Percentiles rank a stretch among this genome's conserved stretches.
These are phyloP conservation scores for Malassezia slooffiae DNA, from an alignment of 1,284 basidiomycete genomes.

Conservation along the genomic window DNA sequence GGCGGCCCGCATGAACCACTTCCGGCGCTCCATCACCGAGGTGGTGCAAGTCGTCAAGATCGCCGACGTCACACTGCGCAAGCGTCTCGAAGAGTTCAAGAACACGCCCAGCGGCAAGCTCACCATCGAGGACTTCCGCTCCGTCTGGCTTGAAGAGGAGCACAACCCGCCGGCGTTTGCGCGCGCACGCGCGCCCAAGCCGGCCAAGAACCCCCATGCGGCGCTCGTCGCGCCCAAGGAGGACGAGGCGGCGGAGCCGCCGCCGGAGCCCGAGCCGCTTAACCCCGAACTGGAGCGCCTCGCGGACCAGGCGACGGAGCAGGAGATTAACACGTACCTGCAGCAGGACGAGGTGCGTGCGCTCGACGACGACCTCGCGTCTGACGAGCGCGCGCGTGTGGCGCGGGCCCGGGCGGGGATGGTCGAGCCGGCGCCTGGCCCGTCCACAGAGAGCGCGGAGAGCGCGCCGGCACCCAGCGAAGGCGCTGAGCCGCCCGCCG, in stretches of 20 bases:
- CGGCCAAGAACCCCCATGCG: conserved; percentile 49
- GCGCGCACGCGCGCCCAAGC: conserved; percentile 63
- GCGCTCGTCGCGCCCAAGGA: conserved; percentile 2
- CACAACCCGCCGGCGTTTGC: conserved; percentile 68
- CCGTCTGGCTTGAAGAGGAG: conserved; percentile 80
- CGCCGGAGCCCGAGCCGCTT: conserved; percentile 4
- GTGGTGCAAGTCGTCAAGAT: conserved; percentile 93
- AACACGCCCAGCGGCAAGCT: conserved; percentile 72
- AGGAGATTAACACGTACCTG: conserved; percentile 32
- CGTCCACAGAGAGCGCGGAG: conserved; percentile 16
- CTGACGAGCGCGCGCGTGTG: conserved; percentile 24
- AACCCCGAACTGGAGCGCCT: conserved; percentile 30
- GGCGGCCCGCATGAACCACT: conserved; percentile 97
- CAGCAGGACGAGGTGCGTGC: conserved; percentile 27
- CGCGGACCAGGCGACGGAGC: conserved; percentile 32
- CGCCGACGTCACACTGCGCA: conserved; percentile 82
- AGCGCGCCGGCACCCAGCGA: conserved; percentile 1
- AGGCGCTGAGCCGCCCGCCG: not conserved
- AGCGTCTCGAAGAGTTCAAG: conserved; percentile 90
- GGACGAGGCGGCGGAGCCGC: not conserved
- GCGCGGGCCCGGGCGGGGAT: conserved; percentile 25
- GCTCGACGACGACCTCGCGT: conserved; percentile 27
- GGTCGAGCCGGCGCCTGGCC: conserved; percentile 2
- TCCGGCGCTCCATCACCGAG: conserved; percentile 80
- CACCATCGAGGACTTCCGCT: conserved; percentile 81